Evolutionary conservation across 257 asterid genomes (phyloP).

Genomic region (Ajuga chamaepitys): DNA sequence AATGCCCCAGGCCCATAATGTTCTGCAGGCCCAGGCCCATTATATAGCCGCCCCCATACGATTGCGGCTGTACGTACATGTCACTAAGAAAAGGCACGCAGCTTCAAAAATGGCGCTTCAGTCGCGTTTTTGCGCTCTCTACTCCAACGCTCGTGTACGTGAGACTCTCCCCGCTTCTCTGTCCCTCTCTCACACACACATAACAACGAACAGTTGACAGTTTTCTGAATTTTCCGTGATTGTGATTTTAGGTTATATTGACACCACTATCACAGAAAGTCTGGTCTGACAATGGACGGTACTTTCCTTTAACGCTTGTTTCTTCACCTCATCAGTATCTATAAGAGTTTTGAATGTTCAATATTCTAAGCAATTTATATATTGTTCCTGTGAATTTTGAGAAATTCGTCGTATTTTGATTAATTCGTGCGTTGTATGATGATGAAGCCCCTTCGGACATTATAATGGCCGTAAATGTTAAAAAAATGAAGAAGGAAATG

Average conservation of each 20-base stretch:
- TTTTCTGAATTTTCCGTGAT: constrained; percentile 14
- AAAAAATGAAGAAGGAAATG: neutral
- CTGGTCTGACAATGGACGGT: constrained; percentile 31
- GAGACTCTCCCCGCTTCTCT: constrained; percentile 6
- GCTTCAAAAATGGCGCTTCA: constrained; percentile 25
- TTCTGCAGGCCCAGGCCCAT: constrained; percentile 8
- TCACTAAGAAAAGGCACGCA: neutral
- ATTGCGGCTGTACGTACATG: neutral
- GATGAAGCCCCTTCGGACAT: neutral
- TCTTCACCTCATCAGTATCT: neutral
- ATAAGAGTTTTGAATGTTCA: neutral
- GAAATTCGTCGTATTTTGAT: neutral
- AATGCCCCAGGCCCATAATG: neutral
- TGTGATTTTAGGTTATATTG: constrained; percentile 17
- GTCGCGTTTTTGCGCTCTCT: constrained; percentile 30
- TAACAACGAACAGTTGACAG: neutral
- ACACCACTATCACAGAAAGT: constrained; percentile 12
- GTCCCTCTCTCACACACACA: neutral
- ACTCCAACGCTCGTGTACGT: constrained; percentile 19
- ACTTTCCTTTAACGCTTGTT: neutral
- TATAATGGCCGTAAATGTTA: neutral
- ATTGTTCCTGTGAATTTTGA: neutral
- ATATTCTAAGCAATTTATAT: neutral
- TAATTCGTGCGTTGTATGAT: neutral
- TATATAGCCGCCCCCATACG: neutral